phyloP scores from a whole-genome alignment of 305 asterid species.

The Fraxinus angustifolia region DNA sequence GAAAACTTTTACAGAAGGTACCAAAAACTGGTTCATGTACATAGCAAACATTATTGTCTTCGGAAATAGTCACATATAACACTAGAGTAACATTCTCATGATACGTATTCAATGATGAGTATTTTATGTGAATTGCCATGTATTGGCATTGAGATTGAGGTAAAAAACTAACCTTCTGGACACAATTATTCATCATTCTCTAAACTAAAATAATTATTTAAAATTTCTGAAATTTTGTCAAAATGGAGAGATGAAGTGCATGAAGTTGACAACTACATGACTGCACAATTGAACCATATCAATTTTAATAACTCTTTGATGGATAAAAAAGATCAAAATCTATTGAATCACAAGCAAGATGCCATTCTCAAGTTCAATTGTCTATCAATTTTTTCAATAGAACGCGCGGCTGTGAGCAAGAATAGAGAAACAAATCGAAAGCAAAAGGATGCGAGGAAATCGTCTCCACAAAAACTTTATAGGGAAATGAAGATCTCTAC shows the following conservation, averaged over 20 bases:
- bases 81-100: slow-evolving; percentile 4
- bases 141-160: not conserved
- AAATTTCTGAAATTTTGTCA: not conserved
- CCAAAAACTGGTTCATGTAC: not conserved
- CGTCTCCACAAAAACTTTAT: not conserved
- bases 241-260: slow-evolving; percentile 10
- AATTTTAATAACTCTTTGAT: not conserved
- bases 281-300: not conserved
- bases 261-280: not conserved
- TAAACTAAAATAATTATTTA: not conserved
- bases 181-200: not conserved
- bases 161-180: not conserved
- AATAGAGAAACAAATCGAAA: not conserved
- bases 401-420: not conserved
- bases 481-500: not conserved
- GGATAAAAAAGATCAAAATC: slow-evolving; percentile 3
- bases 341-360: slow-evolving; percentile 1
- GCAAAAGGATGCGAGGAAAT: not conserved
- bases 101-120: not conserved
- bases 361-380: not conserved
- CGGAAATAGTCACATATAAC: not conserved
- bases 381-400: not conserved
- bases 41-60: slow-evolving; percentile 7
- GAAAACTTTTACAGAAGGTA: not conserved
- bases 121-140: not conserved